phyloP scores from a whole-genome alignment of 2,329 filamentous ascomycete genomes.

The Fusarium succisae region DNA sequence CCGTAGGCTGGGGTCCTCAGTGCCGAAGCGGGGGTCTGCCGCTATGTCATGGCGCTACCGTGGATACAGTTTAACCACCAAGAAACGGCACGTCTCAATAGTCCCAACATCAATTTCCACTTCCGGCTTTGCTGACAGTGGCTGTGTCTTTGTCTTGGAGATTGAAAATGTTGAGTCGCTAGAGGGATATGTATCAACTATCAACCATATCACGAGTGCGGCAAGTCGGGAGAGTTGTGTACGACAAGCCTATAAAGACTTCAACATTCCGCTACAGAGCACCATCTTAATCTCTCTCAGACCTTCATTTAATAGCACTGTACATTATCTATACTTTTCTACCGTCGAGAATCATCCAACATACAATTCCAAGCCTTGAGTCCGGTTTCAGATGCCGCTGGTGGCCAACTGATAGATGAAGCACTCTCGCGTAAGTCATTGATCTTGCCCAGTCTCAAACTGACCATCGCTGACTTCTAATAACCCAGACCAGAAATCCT shows the following conservation, averaged over 20 bases:
- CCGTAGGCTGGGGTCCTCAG: not conserved
- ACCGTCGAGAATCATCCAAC: too few relatives aligned
- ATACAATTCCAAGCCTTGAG: rapidly evolving
- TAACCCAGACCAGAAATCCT: too few relatives aligned
- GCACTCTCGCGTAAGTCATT: too few relatives aligned
- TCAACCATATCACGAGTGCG: not conserved
- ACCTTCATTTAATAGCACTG: too few relatives aligned
- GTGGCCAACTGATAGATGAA: too few relatives aligned
- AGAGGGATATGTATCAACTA: not conserved
- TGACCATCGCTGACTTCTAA: rapidly evolving
- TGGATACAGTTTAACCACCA: not conserved
- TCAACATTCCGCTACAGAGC: too few relatives aligned
- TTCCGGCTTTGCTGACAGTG: not conserved
- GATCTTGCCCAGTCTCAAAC: too few relatives aligned
- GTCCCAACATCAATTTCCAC: not conserved
- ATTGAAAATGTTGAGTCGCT: not conserved
- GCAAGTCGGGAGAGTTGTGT: not conserved
- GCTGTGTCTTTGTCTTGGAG: not conserved
- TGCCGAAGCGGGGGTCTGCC: not conserved
- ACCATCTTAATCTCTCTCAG: too few relatives aligned
- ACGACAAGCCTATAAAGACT: not conserved
- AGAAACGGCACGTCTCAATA: not conserved
- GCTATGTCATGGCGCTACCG: not conserved
- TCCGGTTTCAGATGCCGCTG: too few relatives aligned
- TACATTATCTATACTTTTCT: too few relatives aligned